Evolutionary conservation across 2,329 filamentous ascomycete species (phyloP), one percentile per base, ranked within the genome.

Genomic region (Colletotrichum tropicicola): DNA sequence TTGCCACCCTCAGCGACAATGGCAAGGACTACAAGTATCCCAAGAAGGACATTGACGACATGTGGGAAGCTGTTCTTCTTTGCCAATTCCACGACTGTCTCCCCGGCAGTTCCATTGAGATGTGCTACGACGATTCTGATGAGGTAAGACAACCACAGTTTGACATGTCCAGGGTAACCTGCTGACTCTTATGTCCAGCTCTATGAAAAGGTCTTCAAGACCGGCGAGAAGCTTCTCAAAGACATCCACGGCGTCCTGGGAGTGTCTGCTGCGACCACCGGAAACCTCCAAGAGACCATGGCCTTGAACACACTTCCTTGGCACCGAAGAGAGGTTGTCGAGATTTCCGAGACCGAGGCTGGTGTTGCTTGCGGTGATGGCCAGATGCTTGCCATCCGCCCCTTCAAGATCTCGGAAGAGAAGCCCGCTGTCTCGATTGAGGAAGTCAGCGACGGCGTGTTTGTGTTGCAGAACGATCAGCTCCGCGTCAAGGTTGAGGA

Each of bases 1-100:
- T 97, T 69, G 94, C 93, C 5, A 96, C 92, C 3, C 80, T 98
- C 67, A 88, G 89, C 71, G 82, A 90, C 66, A 80, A 87, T 62
- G 57, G 48, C 28, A 82, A 83, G 28, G 83, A 83, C 2, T 98
- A 97, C 82, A 91, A 91, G 73, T 99, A 98, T 75, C 96, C 96
- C 9, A 98, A 97, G 79, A 88, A 92, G 74, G 89, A 96, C n/a
- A 90, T 99, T 59, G 96, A 99, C 74, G 86, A 91, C 61, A 97
- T 99, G 89, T 99, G 96, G 96, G 95, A 98, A 81, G 86, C 87
- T 59, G 91, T 95, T 3, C 84, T 98, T 23, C 87, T 98, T 25
- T 98, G 95, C 70, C 96, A 99, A 73, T 99, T 99, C 84, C 96
- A 99, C 70, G 96, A 99, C 75, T 98, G 96, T 75, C 84, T 99